Evolutionary conservation across 2,329 filamentous ascomycete genomes (phyloP).

Genomic region (Arthrobotrys sphaeroides): DNA sequence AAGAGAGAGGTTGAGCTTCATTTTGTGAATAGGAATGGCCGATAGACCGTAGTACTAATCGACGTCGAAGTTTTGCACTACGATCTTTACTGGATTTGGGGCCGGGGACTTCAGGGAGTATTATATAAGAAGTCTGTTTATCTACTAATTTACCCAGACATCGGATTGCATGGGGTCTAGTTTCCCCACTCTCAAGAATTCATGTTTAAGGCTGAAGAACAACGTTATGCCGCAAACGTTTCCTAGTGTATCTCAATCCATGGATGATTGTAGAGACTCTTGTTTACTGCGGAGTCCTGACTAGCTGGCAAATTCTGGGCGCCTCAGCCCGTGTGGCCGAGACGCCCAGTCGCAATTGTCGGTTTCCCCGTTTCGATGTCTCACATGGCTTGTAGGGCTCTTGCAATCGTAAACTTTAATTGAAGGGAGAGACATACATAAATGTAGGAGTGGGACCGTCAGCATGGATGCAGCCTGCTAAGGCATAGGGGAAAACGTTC

Average conservation of each 20-base stretch:
- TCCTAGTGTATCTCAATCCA: too few species aligned
- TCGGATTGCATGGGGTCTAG: neutral
- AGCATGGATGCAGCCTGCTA: constrained; percentile 4
- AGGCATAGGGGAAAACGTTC: neutral
- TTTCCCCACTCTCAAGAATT: neutral
- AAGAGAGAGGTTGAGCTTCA: constrained; percentile 8
- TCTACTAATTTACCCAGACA: neutral
- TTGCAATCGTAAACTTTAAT: neutral
- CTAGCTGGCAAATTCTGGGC: neutral
- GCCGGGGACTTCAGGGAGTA: neutral
- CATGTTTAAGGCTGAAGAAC: neutral
- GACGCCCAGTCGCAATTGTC: constrained; percentile 7
- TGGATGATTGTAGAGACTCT: neutral
- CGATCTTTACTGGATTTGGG: neutral
- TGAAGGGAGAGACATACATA: neutral
- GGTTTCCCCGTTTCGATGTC: constrained; percentile 3
- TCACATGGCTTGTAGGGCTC: neutral
- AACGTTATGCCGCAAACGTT: constrained; percentile 16
- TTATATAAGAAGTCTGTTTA: neutral
- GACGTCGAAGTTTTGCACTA: neutral
- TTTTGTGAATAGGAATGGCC: neutral
- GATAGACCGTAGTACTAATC: neutral
- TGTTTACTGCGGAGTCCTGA: too few species aligned
- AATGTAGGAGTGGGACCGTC: neutral
- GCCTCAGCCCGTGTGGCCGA: neutral